Percentiles rank a stretch among this genome's conserved stretches.
phyloP scores from a whole-genome alignment of 2,329 filamentous ascomycete genomes.

The Fusarium sororula region DNA sequence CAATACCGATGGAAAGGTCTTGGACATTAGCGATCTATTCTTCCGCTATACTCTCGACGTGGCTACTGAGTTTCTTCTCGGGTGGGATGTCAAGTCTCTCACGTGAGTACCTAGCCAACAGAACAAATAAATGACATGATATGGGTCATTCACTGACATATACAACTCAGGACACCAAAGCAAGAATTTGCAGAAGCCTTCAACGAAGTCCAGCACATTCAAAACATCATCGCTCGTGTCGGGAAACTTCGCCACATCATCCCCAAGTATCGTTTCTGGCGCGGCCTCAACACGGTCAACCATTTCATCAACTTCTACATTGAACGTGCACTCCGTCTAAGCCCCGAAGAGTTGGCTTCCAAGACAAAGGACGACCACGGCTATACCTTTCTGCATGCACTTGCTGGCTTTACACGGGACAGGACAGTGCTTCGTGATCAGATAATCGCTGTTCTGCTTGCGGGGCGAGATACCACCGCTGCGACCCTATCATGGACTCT shows the following conservation, averaged over 20 bases:
- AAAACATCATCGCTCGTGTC: slow-evolving; percentile 71
- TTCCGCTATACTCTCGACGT: slow-evolving; percentile 88
- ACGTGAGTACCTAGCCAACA: slow-evolving; percentile 51
- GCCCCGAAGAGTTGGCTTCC: slow-evolving; percentile 74
- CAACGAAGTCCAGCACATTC: slow-evolving; percentile 78
- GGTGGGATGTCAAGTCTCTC: slow-evolving; percentile 74
- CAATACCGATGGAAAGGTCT: slow-evolving; percentile 66
- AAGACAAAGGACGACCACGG: slow-evolving; percentile 76
- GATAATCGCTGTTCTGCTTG: slow-evolving; percentile 81
- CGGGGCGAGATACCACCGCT: slow-evolving; percentile 88
- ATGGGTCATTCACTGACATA: neutral
- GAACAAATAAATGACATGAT: neutral
- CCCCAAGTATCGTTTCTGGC: slow-evolving; percentile 71
- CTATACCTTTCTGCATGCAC: slow-evolving; percentile 88
- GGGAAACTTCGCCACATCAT: slow-evolving; percentile 71
- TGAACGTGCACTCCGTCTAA: slow-evolving; percentile 74
- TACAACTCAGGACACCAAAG: slow-evolving; percentile 58
- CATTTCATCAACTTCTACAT: slow-evolving; percentile 82
- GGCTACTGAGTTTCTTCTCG: slow-evolving; percentile 86
- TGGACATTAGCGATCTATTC: slow-evolving; percentile 81
- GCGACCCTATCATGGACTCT: slow-evolving; percentile 82
- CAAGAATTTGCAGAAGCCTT: slow-evolving; percentile 84
- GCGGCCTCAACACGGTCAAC: slow-evolving; percentile 74
- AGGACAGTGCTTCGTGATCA: slow-evolving; percentile 82
- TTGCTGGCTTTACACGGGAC: slow-evolving; percentile 82